Conservation (phyloP, 163 green algal genomes). For the Scenedesmus sp. region DNA sequence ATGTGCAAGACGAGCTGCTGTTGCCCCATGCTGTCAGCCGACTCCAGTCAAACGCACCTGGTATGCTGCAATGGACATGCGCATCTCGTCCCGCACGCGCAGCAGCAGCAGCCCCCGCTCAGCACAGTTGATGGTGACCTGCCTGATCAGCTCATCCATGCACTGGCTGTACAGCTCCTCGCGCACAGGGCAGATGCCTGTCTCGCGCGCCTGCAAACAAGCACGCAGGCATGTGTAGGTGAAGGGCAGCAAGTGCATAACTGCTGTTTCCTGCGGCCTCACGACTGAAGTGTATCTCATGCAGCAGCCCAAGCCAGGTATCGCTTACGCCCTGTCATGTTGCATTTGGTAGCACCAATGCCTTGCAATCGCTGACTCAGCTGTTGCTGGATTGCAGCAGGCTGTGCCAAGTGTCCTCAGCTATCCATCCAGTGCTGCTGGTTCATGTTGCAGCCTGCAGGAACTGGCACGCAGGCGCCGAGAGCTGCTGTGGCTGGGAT, state of each 20-base stretch:
- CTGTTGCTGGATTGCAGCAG: neutral
- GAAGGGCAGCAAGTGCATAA: neutral
- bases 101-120: slow-evolving; percentile 88
- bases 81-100: slow-evolving; percentile 88
- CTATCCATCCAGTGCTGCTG: too few species aligned
- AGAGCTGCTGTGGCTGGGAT: neutral
- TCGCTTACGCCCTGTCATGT: neutral
- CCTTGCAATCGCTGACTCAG: neutral
- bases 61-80: slow-evolving; percentile 91
- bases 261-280: neutral
- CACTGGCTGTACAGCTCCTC: slow-evolving; percentile 93
- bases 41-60: slow-evolving; percentile 59
- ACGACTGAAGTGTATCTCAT: neutral
- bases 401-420: too few species aligned
- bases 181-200: slow-evolving; percentile 90
- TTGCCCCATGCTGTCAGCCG: neutral
- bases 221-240: neutral
- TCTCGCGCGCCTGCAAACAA: slow-evolving; percentile 83
- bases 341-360: neutral
- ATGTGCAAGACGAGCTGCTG: neutral
- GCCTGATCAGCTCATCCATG: slow-evolving; percentile 91
- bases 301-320: neutral
- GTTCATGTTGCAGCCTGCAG: neutral
- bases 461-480: neutral
- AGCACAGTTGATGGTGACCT: slow-evolving; percentile 92